Evolutionary conservation across 768 basidiomycete species (phyloP).

Genomic region (Lenzites betulinus): DNA sequence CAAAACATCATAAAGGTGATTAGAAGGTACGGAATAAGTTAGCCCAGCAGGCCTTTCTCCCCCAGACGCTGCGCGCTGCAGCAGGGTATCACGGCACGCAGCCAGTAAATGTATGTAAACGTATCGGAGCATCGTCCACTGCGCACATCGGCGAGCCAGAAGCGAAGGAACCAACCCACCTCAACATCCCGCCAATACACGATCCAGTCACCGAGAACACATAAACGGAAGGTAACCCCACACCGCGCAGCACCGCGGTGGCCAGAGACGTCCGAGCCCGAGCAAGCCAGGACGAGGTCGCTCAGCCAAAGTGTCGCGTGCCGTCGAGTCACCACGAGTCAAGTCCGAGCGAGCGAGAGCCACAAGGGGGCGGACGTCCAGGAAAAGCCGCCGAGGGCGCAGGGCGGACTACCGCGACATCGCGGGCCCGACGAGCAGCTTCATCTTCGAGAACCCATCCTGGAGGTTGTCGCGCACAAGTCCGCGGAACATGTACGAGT

Average conservation of each 20-base stretch:
- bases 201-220: too few relatives aligned
- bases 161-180: too few relatives aligned
- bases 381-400: not conserved
- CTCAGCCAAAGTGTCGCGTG: conserved; percentile 1
- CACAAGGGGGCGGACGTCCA: not conserved
- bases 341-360: not conserved
- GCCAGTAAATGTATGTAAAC: too few relatives aligned
- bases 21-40: too few relatives aligned
- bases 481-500: conserved; percentile 40
- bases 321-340: not conserved
- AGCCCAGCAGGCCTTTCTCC: too few relatives aligned
- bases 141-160: too few relatives aligned
- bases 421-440: conserved; percentile 24
- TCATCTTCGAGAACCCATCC: conserved; percentile 28
- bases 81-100: too few relatives aligned
- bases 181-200: too few relatives aligned
- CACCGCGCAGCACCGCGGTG: not conserved
- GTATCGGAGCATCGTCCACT: too few relatives aligned
- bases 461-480: conserved; percentile 30
- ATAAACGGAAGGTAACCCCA: not conserved
- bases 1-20: too few relatives aligned
- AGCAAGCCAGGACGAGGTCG: not conserved
- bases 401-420: not conserved
- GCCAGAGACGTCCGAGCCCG: not conserved
- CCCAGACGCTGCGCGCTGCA: too few relatives aligned